phyloP scores from a whole-genome alignment of 2,329 filamentous ascomycete species.

The Pseudopithomyces maydicus region DNA sequence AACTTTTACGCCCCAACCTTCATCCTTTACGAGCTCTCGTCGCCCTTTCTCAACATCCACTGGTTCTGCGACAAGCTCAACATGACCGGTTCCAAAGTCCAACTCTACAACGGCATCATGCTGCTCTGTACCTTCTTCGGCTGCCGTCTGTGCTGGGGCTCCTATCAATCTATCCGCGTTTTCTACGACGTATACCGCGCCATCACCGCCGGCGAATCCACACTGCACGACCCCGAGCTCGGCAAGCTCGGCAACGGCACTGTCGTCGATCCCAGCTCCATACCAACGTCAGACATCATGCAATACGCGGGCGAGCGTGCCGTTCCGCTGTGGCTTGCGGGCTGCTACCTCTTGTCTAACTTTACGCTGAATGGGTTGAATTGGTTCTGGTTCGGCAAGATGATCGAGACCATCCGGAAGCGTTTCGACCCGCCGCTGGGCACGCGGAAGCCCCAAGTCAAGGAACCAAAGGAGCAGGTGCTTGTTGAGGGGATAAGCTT shows the following conservation, averaged over 20 bases:
- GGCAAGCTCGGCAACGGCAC: constrained; percentile 33
- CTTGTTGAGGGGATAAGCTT: constrained; percentile 41
- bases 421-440: constrained; percentile 68
- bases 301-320: constrained; percentile 49
- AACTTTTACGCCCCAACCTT: constrained; percentile 83
- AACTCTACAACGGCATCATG: constrained; percentile 77
- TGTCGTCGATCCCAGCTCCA: constrained; percentile 13
- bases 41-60: constrained; percentile 84
- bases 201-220: constrained; percentile 30
- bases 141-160: constrained; percentile 78
- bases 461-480: constrained; percentile 31
- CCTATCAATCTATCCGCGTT: constrained; percentile 69
- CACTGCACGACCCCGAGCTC: constrained; percentile 32
- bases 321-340: constrained; percentile 72
- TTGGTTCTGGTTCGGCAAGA: constrained; percentile 85
- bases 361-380: constrained; percentile 76
- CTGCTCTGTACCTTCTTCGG: constrained; percentile 77
- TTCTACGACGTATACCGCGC: constrained; percentile 68
- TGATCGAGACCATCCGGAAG: constrained; percentile 79
- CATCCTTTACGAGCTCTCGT: constrained; percentile 86
- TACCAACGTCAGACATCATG: constrained; percentile 52
- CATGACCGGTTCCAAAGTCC: constrained; percentile 74
- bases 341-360: constrained; percentile 72
- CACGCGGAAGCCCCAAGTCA: constrained; percentile 38
- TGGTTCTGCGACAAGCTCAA: constrained; percentile 90